phyloP scores from a whole-genome alignment of 2,329 filamentous ascomycete genomes.

The Diaporthe sp. region DNA sequence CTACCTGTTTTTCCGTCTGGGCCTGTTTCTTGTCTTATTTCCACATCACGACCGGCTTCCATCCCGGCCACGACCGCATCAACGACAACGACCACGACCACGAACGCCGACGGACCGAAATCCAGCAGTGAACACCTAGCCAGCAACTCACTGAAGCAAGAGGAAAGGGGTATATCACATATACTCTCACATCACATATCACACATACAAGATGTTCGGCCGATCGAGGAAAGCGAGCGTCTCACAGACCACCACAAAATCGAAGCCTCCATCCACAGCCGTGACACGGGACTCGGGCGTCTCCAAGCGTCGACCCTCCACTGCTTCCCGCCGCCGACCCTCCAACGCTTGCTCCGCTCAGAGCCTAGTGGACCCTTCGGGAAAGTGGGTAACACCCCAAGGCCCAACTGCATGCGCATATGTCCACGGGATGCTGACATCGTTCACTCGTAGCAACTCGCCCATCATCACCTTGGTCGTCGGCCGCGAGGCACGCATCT shows the following conservation, averaged over 20 bases:
- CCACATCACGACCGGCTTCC: constrained; percentile 31
- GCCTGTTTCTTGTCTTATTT: constrained; percentile 37
- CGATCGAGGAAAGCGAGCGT: constrained; percentile 39
- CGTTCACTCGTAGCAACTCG: constrained; percentile 56
- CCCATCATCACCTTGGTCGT: constrained; percentile 85
- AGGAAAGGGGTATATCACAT: not conserved
- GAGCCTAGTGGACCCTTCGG: constrained; percentile 52
- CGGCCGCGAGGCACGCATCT: constrained; percentile 84
- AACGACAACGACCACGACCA: constrained; percentile 14
- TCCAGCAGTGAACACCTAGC: not conserved
- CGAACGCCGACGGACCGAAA: not conserved
- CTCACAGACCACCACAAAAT: constrained; percentile 51
- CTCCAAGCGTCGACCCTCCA: constrained; percentile 66
- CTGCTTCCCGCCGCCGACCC: constrained; percentile 58
- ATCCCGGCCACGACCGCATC: constrained; percentile 6
- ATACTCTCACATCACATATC: not conserved
- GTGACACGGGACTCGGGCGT: constrained; percentile 64
- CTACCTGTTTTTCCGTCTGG: constrained; percentile 34
- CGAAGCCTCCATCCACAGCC: constrained; percentile 66
- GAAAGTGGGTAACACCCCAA: constrained; percentile 52
- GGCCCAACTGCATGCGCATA: constrained; percentile 53
- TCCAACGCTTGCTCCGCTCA: constrained; percentile 59
- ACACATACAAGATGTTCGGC: constrained; percentile 37
- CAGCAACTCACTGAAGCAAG: not conserved
- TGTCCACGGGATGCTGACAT: constrained; percentile 49